Base-by-base conservation (phyloP, 176 grass and related monocot species). In the Eleusine coracana region DNA sequence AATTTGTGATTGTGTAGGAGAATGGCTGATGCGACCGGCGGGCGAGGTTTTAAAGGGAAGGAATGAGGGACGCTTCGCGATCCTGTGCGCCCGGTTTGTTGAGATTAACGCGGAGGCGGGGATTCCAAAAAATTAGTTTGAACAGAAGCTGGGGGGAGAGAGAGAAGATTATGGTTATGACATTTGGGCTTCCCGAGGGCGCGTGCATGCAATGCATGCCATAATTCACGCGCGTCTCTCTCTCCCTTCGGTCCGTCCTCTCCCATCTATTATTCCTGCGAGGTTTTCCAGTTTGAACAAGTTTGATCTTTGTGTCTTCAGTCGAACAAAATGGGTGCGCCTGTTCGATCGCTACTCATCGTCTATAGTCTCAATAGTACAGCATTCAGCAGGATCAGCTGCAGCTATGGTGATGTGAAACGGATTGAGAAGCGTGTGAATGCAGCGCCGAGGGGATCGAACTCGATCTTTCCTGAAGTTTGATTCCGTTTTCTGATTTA, bases 41-140 rank as follows among this genome's bases (percentile, higher is more conserved):
- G 9, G 68, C 40, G n/a, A 8, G 5, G 40, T 16, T 71, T 48
- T 48, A 8, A 48, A 48, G 69, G 69, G 14, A 12, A 44, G 6
- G 56, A 61, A 11, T 11, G 58, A 34, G 31, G 31, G 31, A 61
- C 58, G 58, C 58, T 61, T 61, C 58, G 58, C 21, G 18, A 58
- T 61, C 58, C 58, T 2, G 55, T 2, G 55, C 2, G n/a, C 21
- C n/a, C 8, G 58, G 58, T 72, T 49, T 1, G 69, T 72, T 72
- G 69, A 48, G 69, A 72, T 72, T 48, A 72, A 72, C 46, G 5
- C 44, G 66, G 23, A 1, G 44, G 58, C 44, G 69, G 23, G 69
- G 69, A 49, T 48, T 72, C 27, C 23, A 23, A 72, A 72, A 49
- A 45, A n/a, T 25, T 48, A 0, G 69, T 72, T 72, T 72, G 69